Percentiles rank a stretch among this genome's conserved stretches.
phyloP scores from a whole-genome alignment of 176 grass and related monocot species.

The Oryza glaberrima region DNA sequence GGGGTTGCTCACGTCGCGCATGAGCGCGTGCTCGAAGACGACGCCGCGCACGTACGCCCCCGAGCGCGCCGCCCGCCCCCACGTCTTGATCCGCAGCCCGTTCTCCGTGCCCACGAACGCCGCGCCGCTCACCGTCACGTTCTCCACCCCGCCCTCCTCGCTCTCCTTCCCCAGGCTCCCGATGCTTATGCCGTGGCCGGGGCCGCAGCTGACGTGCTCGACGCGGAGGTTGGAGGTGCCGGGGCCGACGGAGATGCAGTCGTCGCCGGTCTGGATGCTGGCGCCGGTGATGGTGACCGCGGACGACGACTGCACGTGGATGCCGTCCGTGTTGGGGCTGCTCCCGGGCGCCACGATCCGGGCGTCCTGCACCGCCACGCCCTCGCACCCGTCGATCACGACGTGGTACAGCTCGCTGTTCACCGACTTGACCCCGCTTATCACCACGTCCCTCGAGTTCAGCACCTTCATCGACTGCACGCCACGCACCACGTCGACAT shows the following conservation, averaged over 20 bases:
- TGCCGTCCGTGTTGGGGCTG: constrained; percentile 82
- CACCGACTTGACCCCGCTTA: constrained; percentile 47
- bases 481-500: too few relatives aligned
- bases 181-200: constrained; percentile 75
- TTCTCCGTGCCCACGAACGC: constrained; percentile 58
- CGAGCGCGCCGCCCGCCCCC: constrained; percentile 38
- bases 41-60: constrained; percentile 48
- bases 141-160: constrained; percentile 53
- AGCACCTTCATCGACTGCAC: constrained; percentile 58
- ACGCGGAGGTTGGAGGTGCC: constrained; percentile 66
- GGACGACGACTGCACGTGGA: constrained; percentile 59
- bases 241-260: constrained; percentile 72
- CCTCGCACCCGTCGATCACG: constrained; percentile 54
- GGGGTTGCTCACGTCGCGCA: constrained; percentile 58
- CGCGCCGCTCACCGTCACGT: constrained; percentile 57
- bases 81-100: constrained; percentile 71
- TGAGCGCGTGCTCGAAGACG: constrained; percentile 50
- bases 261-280: constrained; percentile 66
- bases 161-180: constrained; percentile 60
- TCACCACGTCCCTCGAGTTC: constrained; percentile 51
- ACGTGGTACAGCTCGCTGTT: constrained; percentile 68
- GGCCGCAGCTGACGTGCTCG: constrained; percentile 64
- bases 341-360: constrained; percentile 47
- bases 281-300: constrained; percentile 45
- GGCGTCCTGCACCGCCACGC: constrained; percentile 43